A percentile compares a stretch with the other conserved stretches of the same genome.
Conservation (phyloP, 352 stramenopile genomes). For the Globisporangium nagaii region DNA sequence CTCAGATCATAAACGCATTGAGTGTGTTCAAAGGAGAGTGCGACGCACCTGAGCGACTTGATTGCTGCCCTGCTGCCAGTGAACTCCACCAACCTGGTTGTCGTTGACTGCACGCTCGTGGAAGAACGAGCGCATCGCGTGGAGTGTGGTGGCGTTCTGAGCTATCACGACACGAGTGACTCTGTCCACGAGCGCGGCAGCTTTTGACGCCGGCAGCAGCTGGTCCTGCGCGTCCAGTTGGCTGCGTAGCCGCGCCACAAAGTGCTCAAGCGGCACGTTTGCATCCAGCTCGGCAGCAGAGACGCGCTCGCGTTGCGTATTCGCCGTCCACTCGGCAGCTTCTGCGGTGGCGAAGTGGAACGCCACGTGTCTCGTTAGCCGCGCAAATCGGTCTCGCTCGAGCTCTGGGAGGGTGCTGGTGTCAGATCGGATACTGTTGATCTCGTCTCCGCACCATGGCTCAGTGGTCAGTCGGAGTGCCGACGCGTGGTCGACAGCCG, state of each 20-base stretch:
- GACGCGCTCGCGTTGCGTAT: background rate
- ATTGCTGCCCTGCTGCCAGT: conserved; percentile 26
- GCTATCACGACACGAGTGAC: background rate
- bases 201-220: conserved; percentile 14
- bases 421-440: background rate
- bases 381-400: background rate
- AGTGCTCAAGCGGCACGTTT: conserved; percentile 11
- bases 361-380: background rate
- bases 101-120: background rate
- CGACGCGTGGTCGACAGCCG: background rate
- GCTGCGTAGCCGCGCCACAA: conserved; percentile 12
- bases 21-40: too few relatives aligned
- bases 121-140: conserved; percentile 16
- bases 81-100: background rate
- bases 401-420: background rate
- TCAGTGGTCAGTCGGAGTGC: background rate
- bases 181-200: conserved; percentile 1
- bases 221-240: conserved; percentile 26
- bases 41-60: conserved; percentile 20
- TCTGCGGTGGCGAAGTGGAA: background rate
- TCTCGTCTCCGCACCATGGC: background rate
- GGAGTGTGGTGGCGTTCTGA: conserved; percentile 13
- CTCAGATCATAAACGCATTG: background rate
- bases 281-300: background rate
- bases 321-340: background rate